phyloP scores from a whole-genome alignment of 768 basidiomycete genomes.

The Boletus pseudopeckii region DNA sequence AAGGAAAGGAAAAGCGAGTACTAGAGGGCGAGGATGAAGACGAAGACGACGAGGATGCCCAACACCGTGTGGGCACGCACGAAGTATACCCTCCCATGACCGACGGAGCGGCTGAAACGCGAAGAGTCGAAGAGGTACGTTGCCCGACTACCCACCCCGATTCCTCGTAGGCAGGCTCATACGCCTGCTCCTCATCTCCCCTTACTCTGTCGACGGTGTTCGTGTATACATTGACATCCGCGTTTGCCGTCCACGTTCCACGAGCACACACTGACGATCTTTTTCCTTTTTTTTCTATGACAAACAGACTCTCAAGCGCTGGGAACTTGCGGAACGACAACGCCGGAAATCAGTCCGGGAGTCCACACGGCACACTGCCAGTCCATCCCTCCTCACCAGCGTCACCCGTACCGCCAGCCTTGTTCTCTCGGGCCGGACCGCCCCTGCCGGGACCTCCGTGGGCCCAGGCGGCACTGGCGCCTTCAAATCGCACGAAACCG shows the following conservation, averaged over 20 bases:
- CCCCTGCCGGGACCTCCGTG: slow-evolving; percentile 29
- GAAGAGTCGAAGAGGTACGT: slow-evolving; percentile 68
- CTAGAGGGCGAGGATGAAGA: slow-evolving; percentile 12
- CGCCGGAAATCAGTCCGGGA: slow-evolving; percentile 71
- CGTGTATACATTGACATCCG: neutral
- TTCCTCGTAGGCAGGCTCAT: neutral
- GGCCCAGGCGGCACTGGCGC: slow-evolving; percentile 36
- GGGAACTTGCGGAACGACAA: slow-evolving; percentile 76
- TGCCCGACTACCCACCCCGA: neutral
- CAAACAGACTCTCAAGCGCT: slow-evolving; percentile 64
- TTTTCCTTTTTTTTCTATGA: neutral
- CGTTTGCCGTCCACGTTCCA: neutral
- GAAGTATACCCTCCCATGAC: slow-evolving; percentile 60
- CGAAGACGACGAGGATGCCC: slow-evolving; percentile 24
- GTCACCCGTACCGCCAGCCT: slow-evolving; percentile 58
- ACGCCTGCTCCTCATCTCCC: neutral
- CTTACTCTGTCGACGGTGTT: neutral
- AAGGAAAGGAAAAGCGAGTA: slow-evolving; percentile 34
- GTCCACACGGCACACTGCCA: slow-evolving; percentile 31
- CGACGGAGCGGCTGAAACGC: slow-evolving; percentile 65
- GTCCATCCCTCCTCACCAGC: slow-evolving; percentile 50
- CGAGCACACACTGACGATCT: slow-evolving; percentile 1
- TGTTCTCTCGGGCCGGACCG: slow-evolving; percentile 46
- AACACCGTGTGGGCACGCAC: slow-evolving; percentile 17
- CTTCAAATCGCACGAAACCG: slow-evolving; percentile 48